These are phyloP conservation scores for Beauveria sp. DNA, from an alignment of 2,329 filamentous ascomycete species.

Conservation along the genomic window DNA sequence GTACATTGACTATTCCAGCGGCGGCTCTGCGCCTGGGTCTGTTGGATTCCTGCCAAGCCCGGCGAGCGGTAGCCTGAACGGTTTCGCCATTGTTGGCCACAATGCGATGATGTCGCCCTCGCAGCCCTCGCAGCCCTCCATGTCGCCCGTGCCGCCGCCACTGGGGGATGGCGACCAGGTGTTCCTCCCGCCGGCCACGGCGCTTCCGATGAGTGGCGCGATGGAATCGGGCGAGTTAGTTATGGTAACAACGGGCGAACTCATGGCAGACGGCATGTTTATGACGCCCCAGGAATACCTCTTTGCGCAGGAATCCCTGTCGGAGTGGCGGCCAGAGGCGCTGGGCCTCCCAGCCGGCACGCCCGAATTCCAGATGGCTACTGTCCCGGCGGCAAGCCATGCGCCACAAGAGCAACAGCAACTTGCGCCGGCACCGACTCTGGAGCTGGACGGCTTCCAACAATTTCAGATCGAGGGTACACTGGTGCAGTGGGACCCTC, in stretches of 20 bases:
- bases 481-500: conserved; percentile 1
- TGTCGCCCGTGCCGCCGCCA: conserved; percentile 32
- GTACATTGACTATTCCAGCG: conserved; percentile 29
- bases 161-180: conserved; percentile 16
- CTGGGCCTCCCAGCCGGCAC: conserved; percentile 13
- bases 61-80: conserved; percentile 41
- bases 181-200: conserved; percentile 27
- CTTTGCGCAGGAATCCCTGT: conserved; percentile 26
- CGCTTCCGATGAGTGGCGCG: conserved; percentile 20
- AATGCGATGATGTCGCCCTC: conserved; percentile 19
- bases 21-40: conserved; percentile 28
- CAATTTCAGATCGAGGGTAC: conserved; percentile 2
- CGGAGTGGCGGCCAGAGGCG: conserved; percentile 23
- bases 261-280: conserved; percentile 16
- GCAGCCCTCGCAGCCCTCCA: conserved; percentile 22
- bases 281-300: conserved; percentile 32
- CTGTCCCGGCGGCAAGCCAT: neutral
- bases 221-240: conserved; percentile 22
- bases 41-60: conserved; percentile 42
- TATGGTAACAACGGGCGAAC: conserved; percentile 15
- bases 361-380: neutral
- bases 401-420: neutral
- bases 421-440: neutral
- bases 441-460: neutral
- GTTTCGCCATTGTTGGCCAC: conserved; percentile 40